Percentiles rank a stretch among this genome's conserved stretches.
These are phyloP conservation scores for Carallia brachiata DNA, from an alignment of 345 rosid genomes.

Conservation along the genomic window DNA sequence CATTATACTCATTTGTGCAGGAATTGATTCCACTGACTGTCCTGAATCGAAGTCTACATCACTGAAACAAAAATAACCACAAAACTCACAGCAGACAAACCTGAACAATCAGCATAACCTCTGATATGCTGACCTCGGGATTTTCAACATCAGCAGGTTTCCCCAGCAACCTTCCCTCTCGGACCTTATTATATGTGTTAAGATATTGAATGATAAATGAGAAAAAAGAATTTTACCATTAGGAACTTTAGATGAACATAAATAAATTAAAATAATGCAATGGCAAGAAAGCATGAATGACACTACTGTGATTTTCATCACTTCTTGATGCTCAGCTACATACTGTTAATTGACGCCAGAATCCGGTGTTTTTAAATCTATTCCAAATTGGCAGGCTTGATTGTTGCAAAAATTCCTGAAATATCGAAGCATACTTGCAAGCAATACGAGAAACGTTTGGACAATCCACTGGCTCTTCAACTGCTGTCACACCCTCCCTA, in stretches of 20 bases:
- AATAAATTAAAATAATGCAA: background rate
- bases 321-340: constrained; percentile 14
- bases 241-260: background rate
- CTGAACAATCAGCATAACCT: constrained; percentile 96
- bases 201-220: constrained; percentile 4
- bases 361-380: constrained; percentile 77
- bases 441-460: constrained; percentile 85
- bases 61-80: background rate
- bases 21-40: background rate
- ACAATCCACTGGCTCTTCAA: constrained; percentile 82
- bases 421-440: constrained; percentile 65
- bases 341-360: constrained; percentile 97
- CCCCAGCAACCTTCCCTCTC: constrained; percentile 77
- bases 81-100: constrained; percentile 37
- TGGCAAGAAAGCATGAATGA: background rate
- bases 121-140: constrained; percentile 48
- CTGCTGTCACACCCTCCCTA: constrained; percentile 96
- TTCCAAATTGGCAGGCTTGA: constrained; percentile 86
- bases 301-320: background rate
- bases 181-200: constrained; percentile 48
- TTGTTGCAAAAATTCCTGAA: constrained; percentile 71
- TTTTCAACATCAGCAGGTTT: constrained; percentile 44
- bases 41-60: background rate
- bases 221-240: background rate
- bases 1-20: background rate